Conservation (phyloP, 148 eudicot genomes). For the Fagopyrum esculentum region DNA sequence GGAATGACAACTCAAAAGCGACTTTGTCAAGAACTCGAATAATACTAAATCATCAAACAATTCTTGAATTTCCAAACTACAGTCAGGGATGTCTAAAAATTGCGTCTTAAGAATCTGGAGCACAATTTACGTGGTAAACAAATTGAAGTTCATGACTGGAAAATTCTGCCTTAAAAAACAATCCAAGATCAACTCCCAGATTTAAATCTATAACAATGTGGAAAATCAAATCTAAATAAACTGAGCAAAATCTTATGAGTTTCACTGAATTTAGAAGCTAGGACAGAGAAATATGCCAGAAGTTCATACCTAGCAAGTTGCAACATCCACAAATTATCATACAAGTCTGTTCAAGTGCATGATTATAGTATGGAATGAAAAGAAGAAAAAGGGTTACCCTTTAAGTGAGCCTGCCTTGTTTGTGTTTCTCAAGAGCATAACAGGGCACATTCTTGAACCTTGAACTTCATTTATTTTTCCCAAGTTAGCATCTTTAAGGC, state of each 20-base stretch:
- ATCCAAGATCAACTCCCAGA: not conserved
- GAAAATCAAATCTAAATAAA: not conserved
- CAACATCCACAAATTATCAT: not conserved
- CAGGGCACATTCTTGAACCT: conserved; percentile 51
- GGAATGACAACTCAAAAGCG: not conserved
- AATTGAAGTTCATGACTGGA: not conserved
- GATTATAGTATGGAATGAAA: not conserved
- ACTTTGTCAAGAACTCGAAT: not conserved
- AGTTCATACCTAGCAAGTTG: not conserved
- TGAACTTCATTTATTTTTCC: conserved; percentile 21
- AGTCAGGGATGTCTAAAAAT: not conserved
- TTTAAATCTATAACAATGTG: not conserved
- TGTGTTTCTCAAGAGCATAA: conserved; percentile 48
- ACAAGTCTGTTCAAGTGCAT: not conserved
- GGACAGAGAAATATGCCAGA: not conserved
- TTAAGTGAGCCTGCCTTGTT: conserved; percentile 28
- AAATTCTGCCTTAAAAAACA: not conserved
- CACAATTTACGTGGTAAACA: not conserved
- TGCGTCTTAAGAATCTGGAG: not conserved
- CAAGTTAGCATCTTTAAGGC: conserved; percentile 34
- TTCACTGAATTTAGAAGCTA: not conserved
- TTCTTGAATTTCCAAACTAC: not conserved
- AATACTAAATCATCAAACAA: not conserved
- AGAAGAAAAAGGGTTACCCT: conserved; percentile 40
- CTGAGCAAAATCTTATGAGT: not conserved